These are phyloP conservation scores for Colletotrichum musae DNA, from an alignment of 2,329 filamentous ascomycete species.

Conservation along the genomic window DNA sequence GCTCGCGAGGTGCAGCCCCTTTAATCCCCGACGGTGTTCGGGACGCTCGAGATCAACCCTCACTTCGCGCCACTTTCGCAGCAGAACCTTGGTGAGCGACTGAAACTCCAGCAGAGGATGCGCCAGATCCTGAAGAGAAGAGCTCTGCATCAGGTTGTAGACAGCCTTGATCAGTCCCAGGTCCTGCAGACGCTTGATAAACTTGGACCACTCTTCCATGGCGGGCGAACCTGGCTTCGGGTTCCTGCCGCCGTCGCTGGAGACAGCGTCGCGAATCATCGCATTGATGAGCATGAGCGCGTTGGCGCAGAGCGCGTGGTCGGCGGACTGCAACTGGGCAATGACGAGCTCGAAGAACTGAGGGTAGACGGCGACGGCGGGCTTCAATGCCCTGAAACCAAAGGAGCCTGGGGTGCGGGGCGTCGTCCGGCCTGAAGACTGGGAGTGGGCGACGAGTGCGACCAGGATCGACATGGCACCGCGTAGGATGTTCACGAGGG, in stretches of 20 bases:
- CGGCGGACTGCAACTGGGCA: conserved; percentile 90
- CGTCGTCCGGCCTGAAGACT: conserved; percentile 63
- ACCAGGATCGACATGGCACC: conserved; percentile 98
- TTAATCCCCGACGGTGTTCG: conserved; percentile 89
- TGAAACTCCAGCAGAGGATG: conserved; percentile 95
- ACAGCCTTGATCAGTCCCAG: conserved; percentile 93
- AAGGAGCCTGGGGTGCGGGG: conserved; percentile 72
- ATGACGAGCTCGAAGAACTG: conserved; percentile 97
- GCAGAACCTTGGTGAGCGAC: conserved; percentile 86
- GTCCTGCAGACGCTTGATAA: conserved; percentile 94
- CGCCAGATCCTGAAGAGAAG: conserved; percentile 89
- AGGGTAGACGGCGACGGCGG: conserved; percentile 90
- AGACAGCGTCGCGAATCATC: conserved; percentile 91
- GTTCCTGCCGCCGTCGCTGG: conserved; percentile 72
- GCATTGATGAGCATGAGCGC: conserved; percentile 96
- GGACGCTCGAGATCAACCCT: conserved; percentile 86
- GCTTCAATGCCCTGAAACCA: conserved; percentile 92
- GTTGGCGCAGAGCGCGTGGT: conserved; percentile 96
- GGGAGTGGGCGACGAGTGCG: conserved; percentile 89
- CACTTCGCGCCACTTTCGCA: conserved; percentile 91
- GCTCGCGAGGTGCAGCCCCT: conserved; percentile 87
- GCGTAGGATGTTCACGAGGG: conserved; percentile 95
- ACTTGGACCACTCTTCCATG: conserved; percentile 89
- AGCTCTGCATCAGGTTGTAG: conserved; percentile 94
- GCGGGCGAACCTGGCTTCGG: conserved; percentile 50